These are phyloP conservation scores for Sutorius australiensis DNA, from an alignment of 768 basidiomycete genomes.

Conservation along the genomic window DNA sequence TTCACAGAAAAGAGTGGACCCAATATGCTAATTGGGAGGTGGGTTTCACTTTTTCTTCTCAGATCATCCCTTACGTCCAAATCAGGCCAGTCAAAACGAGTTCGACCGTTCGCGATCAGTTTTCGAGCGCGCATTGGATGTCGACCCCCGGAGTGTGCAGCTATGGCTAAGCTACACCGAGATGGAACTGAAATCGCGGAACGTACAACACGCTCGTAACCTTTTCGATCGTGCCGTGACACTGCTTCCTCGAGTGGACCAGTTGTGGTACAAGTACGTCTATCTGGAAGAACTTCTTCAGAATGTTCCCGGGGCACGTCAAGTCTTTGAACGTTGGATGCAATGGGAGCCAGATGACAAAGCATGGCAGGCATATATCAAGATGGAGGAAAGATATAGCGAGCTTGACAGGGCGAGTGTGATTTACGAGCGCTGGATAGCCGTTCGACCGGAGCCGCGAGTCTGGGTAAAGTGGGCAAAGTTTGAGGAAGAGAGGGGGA, in stretches of 20 bases:
- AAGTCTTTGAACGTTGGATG: conserved; percentile 99
- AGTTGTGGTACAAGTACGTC: conserved; percentile 99
- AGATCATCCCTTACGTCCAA: conserved; percentile 1
- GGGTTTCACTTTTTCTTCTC: conserved; percentile 13
- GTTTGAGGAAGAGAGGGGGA: conserved; percentile 75
- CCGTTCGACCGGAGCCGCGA: conserved; percentile 70
- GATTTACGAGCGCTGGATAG: conserved; percentile 90
- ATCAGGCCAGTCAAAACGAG: conserved; percentile 90
- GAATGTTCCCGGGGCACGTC: conserved; percentile 93
- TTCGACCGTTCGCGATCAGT: conserved; percentile 92
- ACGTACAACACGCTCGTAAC: conserved; percentile 96
- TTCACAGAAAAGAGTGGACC: conserved; percentile 74
- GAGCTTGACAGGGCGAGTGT: conserved; percentile 89
- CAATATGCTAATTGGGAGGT: conserved; percentile 88
- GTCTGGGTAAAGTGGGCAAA: conserved; percentile 85
- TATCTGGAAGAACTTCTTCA: conserved; percentile 96
- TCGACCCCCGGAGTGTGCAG: conserved; percentile 85
- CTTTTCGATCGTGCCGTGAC: conserved; percentile 97
- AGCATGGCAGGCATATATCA: conserved; percentile 99
- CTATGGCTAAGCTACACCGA: conserved; percentile 95
- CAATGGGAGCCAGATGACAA: conserved; percentile 99
- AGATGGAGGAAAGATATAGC: conserved; percentile 90
- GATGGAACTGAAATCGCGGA: conserved; percentile 97
- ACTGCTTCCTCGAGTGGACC: conserved; percentile 91
- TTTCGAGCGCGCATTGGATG: conserved; percentile 94